phyloP scores from a whole-genome alignment of 1,139 yeast genomes.

The Sugiyamaella pinicola region DNA sequence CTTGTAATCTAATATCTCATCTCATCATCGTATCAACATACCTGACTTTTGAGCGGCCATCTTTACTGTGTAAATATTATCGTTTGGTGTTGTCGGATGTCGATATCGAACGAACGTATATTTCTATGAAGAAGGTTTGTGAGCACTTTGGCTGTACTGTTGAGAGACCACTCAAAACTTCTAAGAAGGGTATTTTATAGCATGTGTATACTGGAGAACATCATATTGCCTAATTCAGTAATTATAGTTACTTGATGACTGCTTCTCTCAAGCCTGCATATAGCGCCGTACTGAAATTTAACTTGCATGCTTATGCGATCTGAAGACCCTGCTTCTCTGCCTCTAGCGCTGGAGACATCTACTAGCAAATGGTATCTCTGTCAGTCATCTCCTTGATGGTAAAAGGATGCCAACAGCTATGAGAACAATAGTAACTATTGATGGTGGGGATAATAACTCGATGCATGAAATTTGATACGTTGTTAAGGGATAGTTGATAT shows the following conservation, averaged over 20 bases:
- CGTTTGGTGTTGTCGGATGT: conserved; percentile 29
- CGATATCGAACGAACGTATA: conserved; percentile 28
- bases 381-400: no score
- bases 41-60: conserved; percentile 50
- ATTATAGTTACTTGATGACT: conserved; percentile 2
- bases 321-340: conserved; percentile 3
- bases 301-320: conserved; percentile 12
- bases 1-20: not conserved
- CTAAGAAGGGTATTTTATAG: not conserved
- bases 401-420: no score
- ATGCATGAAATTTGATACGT: no score
- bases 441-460: no score
- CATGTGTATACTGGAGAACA: not conserved
- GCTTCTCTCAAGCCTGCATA: not conserved
- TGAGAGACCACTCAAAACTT: not conserved
- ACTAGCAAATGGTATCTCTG: no score
- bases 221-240: conserved; percentile 20
- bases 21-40: conserved; percentile 35
- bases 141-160: not conserved
- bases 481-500: no score
- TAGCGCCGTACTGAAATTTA: conserved; percentile 10
- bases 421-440: no score
- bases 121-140: conserved; percentile 8
- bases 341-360: no score
- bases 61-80: conserved; percentile 32